These are phyloP conservation scores for Suillus hirtellus DNA, from an alignment of 768 basidiomycete genomes.

Conservation along the genomic window DNA sequence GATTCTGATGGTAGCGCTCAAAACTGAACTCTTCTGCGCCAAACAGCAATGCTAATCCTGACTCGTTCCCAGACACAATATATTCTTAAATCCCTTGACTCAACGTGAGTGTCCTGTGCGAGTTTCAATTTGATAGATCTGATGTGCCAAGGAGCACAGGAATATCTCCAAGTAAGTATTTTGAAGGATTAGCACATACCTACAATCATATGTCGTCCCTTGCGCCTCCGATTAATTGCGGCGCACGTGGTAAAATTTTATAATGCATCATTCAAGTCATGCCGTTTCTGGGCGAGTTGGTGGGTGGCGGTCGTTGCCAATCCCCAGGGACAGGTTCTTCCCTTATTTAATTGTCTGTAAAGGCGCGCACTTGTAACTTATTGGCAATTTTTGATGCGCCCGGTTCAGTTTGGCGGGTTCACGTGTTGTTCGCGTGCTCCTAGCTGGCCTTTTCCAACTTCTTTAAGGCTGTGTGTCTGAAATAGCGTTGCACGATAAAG, in stretches of 20 bases:
- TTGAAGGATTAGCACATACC: background rate
- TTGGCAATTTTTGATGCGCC: background rate
- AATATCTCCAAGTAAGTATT: background rate
- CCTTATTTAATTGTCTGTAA: no score
- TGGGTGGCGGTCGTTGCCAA: background rate
- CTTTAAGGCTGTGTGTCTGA: background rate
- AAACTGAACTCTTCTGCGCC: background rate
- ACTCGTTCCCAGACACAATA: background rate
- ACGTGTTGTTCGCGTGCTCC: background rate
- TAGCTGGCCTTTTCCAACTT: no score
- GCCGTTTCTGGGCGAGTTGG: background rate
- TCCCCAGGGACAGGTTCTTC: background rate
- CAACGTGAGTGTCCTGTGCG: background rate
- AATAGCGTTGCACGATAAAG: background rate
- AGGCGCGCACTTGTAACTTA: background rate
- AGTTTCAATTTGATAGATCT: background rate
- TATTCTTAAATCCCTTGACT: background rate
- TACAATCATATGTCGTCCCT: background rate
- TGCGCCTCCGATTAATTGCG: background rate
- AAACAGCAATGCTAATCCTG: background rate
- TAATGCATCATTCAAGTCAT: background rate
- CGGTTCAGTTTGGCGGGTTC: background rate
- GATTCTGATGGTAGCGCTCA: background rate
- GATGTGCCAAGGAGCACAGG: background rate
- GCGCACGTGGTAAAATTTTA: background rate